phyloP scores from a whole-genome alignment of 306 rosid genomes.

The Corylus americana region DNA sequence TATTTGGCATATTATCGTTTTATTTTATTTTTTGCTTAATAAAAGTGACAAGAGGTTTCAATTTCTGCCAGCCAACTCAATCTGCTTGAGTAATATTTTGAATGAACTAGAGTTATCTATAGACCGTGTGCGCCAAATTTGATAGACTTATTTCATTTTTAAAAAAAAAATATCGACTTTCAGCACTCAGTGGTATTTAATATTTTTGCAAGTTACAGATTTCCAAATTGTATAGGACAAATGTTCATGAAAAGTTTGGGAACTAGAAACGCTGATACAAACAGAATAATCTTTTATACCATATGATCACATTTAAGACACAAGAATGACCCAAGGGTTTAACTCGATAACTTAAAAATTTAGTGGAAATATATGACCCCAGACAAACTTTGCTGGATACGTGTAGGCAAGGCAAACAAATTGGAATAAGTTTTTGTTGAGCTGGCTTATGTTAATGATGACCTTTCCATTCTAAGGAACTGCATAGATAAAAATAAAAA shows the following conservation, averaged over 20 bases:
- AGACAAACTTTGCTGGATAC: background rate
- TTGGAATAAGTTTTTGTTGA: background rate
- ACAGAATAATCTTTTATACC: background rate
- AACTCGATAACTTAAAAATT: background rate
- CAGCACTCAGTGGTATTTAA: slow-evolving; percentile 12
- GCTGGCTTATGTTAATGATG: background rate
- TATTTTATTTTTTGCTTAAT: slow-evolving; percentile 3
- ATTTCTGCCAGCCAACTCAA: slow-evolving; percentile 1
- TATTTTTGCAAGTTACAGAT: background rate
- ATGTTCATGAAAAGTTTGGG: background rate
- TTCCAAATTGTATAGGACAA: background rate
- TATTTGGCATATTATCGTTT: background rate
- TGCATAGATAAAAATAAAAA: background rate
- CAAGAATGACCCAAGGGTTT: background rate
- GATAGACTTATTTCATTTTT: slow-evolving; percentile 1
- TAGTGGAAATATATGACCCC: background rate
- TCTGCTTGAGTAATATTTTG: background rate
- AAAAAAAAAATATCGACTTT: background rate
- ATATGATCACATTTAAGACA: background rate
- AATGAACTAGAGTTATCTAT: background rate
- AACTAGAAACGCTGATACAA: background rate
- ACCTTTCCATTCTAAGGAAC: background rate
- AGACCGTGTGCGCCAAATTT: background rate
- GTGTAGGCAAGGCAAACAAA: background rate
- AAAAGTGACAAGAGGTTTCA: slow-evolving; percentile 14